Conservation (phyloP, 345 rosid genomes). For the Salix viminalis region DNA sequence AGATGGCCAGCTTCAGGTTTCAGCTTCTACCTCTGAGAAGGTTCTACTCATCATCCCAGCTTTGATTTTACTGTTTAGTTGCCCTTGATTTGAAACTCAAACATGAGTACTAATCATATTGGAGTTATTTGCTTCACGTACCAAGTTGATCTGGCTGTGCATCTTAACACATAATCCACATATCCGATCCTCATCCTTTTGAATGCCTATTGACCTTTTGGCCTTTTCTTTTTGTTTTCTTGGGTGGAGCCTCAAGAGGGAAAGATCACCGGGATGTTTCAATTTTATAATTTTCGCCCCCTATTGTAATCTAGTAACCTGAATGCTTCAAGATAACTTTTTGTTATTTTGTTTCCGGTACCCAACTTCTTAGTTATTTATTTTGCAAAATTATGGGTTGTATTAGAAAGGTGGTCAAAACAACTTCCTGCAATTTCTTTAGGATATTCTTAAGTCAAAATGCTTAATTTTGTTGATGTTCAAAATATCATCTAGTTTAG, state of each 20-base stretch:
- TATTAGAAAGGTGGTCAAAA: neutral
- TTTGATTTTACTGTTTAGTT: neutral
- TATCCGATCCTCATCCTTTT: conserved; percentile 17
- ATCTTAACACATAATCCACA: neutral
- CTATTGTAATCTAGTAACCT: conserved; percentile 4
- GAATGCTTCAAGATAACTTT: neutral
- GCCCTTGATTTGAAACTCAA: conserved; percentile 1
- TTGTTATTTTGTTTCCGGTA: conserved; percentile 2
- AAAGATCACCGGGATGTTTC: conserved; percentile 12
- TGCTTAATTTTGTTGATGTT: neutral
- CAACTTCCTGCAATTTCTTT: neutral
- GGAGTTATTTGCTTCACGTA: conserved; percentile 1
- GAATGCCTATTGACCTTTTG: conserved; percentile 14
- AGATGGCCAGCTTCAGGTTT: conserved; percentile 54
- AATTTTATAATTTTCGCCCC: neutral
- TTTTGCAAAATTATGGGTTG: neutral
- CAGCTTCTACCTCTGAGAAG: conserved; percentile 68
- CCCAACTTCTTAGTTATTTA: neutral
- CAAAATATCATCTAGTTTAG: neutral
- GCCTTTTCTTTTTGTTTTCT: conserved; percentile 23
- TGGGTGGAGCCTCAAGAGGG: conserved; percentile 28
- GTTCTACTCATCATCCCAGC: conserved; percentile 27
- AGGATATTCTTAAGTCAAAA: neutral
- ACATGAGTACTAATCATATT: conserved; percentile 7
- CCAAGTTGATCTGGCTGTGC: conserved; percentile 9